Base-by-base conservation (phyloP, 1,284 basidiomycete genomes). In the Tilletia horrida region DNA sequence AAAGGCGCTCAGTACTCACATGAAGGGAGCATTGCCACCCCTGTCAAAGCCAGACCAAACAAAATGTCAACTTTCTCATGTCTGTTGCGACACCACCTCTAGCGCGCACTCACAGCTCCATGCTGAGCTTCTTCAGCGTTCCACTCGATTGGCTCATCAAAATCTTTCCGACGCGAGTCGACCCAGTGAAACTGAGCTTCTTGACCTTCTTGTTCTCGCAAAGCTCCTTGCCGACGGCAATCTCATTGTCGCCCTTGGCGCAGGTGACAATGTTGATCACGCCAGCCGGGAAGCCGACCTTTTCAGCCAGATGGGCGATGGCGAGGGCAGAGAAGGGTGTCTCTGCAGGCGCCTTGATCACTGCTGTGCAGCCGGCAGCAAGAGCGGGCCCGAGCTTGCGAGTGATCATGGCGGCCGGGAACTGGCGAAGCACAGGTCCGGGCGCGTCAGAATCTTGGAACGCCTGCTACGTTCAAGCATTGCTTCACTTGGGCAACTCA, bases 201-300 rank as follows among this genome's bases (percentile, higher is more conserved):
- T 87, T 89, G 66, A 95, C 88, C 44, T 82, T 84, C 70, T 86
- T 86, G 69, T 83, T 84, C 74, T 83, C 82, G 69, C 84, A 84
- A 47, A 85, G 74, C 79, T 84, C 84, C 69, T 89, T 89, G 40
- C 91, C 93, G 23, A 95, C 91, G 31, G 89, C 90, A 29, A 80
- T 81, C 57, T 93, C 88, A 76, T 94, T 89, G 61, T 77, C 75
- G n/a, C 80, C 80, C 78, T 90, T 90, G 63, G 88, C 86, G 1
- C 92, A 92, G 13, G 93, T 92, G 55, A 98, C 88, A 66, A 97
- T 86, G 83, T 98, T 97, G 82, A 99, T 88, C 55, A 97, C 94
- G 64, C 96, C 96, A 65, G 91, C 88, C 14, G 96, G 95, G 61
- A 98, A 85, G 52, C 94, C 95, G 13, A 94, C 95, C 67, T 92